A percentile compares a stretch with the other conserved stretches of the same genome.
Conservation (phyloP, 768 basidiomycete genomes). For the Lentinula aciculospora region DNA sequence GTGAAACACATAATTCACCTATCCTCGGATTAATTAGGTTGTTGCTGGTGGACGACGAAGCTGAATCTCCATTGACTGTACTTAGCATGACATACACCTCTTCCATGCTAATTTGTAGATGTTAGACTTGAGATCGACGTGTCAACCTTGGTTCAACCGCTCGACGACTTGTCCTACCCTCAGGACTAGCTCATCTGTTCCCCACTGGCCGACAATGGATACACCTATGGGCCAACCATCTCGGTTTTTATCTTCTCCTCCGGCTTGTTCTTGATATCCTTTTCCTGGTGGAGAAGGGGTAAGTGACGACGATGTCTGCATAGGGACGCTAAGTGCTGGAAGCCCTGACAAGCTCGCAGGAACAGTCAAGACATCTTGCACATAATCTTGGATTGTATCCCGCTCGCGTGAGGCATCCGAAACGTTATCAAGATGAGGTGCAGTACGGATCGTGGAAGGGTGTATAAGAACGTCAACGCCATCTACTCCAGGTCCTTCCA, state of each 20-base stretch:
- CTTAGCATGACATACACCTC: too few species aligned
- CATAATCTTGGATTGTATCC: constrained; percentile 51
- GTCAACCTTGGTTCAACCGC: neutral
- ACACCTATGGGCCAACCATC: constrained; percentile 82
- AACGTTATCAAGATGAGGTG: constrained; percentile 47
- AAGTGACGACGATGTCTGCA: neutral
- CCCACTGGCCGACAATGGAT: constrained; percentile 87
- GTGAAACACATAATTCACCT: too few species aligned
- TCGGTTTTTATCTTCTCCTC: constrained; percentile 30
- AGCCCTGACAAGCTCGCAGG: constrained; percentile 89
- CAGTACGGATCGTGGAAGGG: constrained; percentile 82
- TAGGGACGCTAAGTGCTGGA: constrained; percentile 75
- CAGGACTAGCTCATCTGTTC: constrained; percentile 58
- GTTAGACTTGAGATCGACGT: too few species aligned
- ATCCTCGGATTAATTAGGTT: too few species aligned
- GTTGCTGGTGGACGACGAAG: too few species aligned
- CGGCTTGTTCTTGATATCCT: constrained; percentile 7
- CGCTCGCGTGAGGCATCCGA: constrained; percentile 9
- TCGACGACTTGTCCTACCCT: constrained; percentile 40
- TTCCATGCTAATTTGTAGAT: too few species aligned
- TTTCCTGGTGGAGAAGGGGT: neutral
- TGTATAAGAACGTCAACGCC: constrained; percentile 82
- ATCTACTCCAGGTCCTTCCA: constrained; percentile 1
- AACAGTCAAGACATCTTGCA: constrained; percentile 89
- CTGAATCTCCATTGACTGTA: too few species aligned